Evolutionary conservation across 768 basidiomycete genomes (phyloP).

Genomic region (Phaeotremella skinneri): DNA sequence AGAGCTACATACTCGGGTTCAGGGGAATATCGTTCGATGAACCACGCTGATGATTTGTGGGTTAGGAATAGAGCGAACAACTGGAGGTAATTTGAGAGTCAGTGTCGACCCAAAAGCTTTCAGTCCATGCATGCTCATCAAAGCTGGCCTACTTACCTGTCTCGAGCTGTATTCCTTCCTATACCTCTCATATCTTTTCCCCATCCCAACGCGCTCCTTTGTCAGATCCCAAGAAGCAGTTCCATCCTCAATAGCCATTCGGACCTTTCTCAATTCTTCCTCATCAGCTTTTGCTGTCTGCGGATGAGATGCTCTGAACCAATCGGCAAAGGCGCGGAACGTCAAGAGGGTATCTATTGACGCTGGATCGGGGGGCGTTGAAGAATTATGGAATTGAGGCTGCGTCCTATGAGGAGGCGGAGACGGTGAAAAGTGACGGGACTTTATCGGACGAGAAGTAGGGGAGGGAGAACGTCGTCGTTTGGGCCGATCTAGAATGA

Average conservation of each 20-base stretch:
- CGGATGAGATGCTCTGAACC: constrained; percentile 44
- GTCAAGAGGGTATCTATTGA: constrained; percentile 28
- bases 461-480: constrained; percentile 43
- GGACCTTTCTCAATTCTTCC: constrained; percentile 30
- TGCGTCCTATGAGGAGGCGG: constrained; percentile 17
- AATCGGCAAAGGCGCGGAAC: constrained; percentile 42
- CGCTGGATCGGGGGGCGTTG: constrained; percentile 37
- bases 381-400: neutral
- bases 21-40: constrained; percentile 90
- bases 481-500: constrained; percentile 38
- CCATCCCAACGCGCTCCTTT: constrained; percentile 44
- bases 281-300: constrained; percentile 42
- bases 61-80: constrained; percentile 93
- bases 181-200: constrained; percentile 80
- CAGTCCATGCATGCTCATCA: neutral
- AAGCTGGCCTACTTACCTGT: constrained; percentile 65
- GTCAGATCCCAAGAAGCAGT: constrained; percentile 5
- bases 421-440: constrained; percentile 27
- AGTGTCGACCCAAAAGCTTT: constrained; percentile 9
- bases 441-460: constrained; percentile 15
- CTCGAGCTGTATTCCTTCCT: constrained; percentile 82
- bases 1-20: constrained; percentile 66
- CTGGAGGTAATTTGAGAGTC: constrained; percentile 54
- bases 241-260: constrained; percentile 26
- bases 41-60: constrained; percentile 94